Evolutionary conservation across 2,329 filamentous ascomycete genomes (phyloP).

Genomic region (Ascochyta lentis): DNA sequence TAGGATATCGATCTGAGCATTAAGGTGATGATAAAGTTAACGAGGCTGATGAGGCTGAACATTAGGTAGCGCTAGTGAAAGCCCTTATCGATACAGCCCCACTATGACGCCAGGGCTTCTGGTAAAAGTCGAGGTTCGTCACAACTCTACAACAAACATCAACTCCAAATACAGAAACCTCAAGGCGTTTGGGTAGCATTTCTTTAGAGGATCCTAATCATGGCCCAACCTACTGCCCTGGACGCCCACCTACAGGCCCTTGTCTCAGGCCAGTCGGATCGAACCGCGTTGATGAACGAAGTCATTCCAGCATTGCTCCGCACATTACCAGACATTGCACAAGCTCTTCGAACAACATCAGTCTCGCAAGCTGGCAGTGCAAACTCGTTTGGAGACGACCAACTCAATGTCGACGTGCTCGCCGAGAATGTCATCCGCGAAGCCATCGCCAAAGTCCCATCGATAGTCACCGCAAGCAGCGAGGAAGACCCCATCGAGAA

Average conservation of each 20-base stretch:
- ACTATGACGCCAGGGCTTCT: slow-evolving; percentile 16
- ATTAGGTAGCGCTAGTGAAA: neutral
- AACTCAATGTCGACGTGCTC: slow-evolving; percentile 65
- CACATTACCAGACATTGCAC: slow-evolving; percentile 25
- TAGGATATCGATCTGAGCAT: too few species aligned
- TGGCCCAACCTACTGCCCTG: slow-evolving; percentile 5
- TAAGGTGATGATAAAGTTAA: too few species aligned
- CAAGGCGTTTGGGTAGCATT: neutral
- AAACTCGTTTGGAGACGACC: slow-evolving; percentile 63
- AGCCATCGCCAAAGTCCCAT: slow-evolving; percentile 60
- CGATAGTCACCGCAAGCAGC: slow-evolving; percentile 64
- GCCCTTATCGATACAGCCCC: slow-evolving; percentile 15
- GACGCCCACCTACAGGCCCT: slow-evolving; percentile 4
- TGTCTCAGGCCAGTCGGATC: slow-evolving; percentile 1
- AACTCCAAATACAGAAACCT: neutral
- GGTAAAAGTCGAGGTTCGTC: slow-evolving; percentile 1
- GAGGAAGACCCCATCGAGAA: slow-evolving; percentile 26
- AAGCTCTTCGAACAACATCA: slow-evolving; percentile 22
- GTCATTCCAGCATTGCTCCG: slow-evolving; percentile 26
- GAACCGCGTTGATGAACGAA: slow-evolving; percentile 12
- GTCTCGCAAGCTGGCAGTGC: slow-evolving; percentile 44
- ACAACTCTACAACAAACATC: neutral
- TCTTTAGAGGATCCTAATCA: neutral
- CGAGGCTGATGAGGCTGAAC: slow-evolving; percentile 9
- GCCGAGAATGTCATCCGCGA: slow-evolving; percentile 63